Conservation (phyloP, 1,284 basidiomycete genomes). For the Psilocybe mexicana region DNA sequence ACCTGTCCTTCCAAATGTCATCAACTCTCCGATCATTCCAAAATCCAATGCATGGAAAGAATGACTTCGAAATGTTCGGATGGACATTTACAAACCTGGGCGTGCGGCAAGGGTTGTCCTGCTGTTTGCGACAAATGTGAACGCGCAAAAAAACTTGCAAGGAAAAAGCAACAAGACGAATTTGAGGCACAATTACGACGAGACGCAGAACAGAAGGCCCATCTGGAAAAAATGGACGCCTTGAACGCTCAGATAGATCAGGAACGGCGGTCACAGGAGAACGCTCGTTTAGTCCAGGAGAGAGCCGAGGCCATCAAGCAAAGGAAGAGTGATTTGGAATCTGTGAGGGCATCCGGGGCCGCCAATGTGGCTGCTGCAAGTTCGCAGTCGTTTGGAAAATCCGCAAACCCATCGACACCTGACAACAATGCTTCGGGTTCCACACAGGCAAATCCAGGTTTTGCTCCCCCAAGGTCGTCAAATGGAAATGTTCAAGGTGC, state of each 20-base stretch:
- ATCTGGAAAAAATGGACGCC: slow-evolving; percentile 22
- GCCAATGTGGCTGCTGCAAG: background rate
- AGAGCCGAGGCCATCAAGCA: slow-evolving; percentile 21
- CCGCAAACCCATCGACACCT: background rate
- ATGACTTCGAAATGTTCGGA: slow-evolving; percentile 36
- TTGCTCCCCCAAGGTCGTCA: background rate
- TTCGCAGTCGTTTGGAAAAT: too few relatives aligned
- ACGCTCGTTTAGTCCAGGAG: slow-evolving; percentile 18
- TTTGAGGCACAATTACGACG: slow-evolving; percentile 14
- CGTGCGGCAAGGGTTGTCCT: slow-evolving; percentile 13
- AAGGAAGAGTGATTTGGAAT: slow-evolving; percentile 28
- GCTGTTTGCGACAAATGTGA: slow-evolving; percentile 23
- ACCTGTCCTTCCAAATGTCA: slow-evolving; percentile 58
- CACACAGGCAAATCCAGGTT: background rate
- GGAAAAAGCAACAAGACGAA: slow-evolving; percentile 18
- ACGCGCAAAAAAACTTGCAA: slow-evolving; percentile 19
- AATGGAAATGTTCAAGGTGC: background rate
- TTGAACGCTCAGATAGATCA: slow-evolving; percentile 23
- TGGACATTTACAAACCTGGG: slow-evolving; percentile 24
- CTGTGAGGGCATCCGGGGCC: slow-evolving; percentile 17
- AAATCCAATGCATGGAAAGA: slow-evolving; percentile 40
- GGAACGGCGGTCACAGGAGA: slow-evolving; percentile 15
- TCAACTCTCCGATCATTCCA: slow-evolving; percentile 48
- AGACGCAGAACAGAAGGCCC: slow-evolving; percentile 21
- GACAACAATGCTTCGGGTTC: background rate